Conservation (phyloP, 352 stramenopile species). For the Phytopythium cucurbitacearum region DNA sequence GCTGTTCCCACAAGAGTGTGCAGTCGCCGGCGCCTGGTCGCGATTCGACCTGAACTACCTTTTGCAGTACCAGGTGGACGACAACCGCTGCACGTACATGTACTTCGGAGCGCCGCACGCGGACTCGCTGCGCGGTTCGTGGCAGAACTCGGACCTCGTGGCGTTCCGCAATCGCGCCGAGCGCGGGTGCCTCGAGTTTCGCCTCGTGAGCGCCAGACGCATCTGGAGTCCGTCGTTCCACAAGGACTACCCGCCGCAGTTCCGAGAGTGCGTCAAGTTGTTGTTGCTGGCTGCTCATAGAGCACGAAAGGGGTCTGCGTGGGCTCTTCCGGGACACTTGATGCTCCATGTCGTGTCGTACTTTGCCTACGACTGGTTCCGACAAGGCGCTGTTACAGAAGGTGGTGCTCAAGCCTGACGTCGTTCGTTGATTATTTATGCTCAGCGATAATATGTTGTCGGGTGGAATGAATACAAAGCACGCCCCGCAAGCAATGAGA, state of each 20-base stretch:
- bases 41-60: slow-evolving; percentile 35
- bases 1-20: slow-evolving; percentile 46
- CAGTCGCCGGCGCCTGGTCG: slow-evolving; percentile 41
- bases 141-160: slow-evolving; percentile 44
- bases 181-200: slow-evolving; percentile 33
- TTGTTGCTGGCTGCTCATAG: slow-evolving; percentile 28
- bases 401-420: too few species aligned
- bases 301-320: not conserved
- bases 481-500: too few species aligned
- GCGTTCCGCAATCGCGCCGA: slow-evolving; percentile 23
- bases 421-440: too few species aligned
- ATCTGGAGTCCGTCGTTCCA: slow-evolving; percentile 38
- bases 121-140: slow-evolving; percentile 39
- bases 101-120: slow-evolving; percentile 37
- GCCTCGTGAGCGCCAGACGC: slow-evolving; percentile 20
- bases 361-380: slow-evolving; percentile 46
- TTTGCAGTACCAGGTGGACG: slow-evolving; percentile 46
- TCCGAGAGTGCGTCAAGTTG: slow-evolving; percentile 33
- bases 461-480: too few species aligned
- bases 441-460: too few species aligned
- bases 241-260: slow-evolving; percentile 31
- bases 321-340: slow-evolving; percentile 29
- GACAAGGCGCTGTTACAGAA: not conserved
- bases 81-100: slow-evolving; percentile 47
- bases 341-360: slow-evolving; percentile 35